These are phyloP conservation scores for Trichophyton equinum DNA, from an alignment of 2,329 filamentous ascomycete genomes.

Conservation along the genomic window DNA sequence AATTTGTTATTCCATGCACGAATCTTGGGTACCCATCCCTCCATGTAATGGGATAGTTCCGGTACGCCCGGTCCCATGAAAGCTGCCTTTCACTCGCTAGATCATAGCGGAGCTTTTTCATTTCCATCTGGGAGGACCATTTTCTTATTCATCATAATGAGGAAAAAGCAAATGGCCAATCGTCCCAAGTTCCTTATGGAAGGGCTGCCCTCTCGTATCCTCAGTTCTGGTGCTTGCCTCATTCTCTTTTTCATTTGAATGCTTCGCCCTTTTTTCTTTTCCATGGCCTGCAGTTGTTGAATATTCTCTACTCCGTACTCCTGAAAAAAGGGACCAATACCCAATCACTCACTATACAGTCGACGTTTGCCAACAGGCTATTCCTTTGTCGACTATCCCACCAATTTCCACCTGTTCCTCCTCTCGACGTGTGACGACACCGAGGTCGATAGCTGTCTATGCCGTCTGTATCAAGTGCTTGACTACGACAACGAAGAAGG, in stretches of 20 bases:
- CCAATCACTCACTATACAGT: constrained; percentile 2
- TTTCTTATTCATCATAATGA: constrained; percentile 5
- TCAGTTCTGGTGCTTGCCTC: constrained; percentile 1
- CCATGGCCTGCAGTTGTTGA: constrained; percentile 2
- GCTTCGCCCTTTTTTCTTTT: constrained; percentile 3
- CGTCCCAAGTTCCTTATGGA: constrained; percentile 2
- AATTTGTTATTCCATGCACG: constrained; percentile 1
- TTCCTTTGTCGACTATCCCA: not conserved
- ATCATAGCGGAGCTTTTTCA: not conserved
- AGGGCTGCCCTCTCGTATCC: constrained; percentile 2
- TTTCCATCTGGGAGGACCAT: not conserved
- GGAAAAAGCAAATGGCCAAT: constrained; percentile 4
- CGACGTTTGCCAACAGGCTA: not conserved
- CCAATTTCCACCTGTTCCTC: not conserved
- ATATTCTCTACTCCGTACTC: not conserved
- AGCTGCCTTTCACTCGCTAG: constrained; percentile 5
- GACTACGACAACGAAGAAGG: not conserved
- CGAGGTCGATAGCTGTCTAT: not conserved
- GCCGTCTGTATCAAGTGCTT: not conserved
- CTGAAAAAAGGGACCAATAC: not conserved
- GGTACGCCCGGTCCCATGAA: constrained; percentile 5
- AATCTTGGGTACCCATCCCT: constrained; percentile 4
- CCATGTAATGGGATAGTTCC: constrained; percentile 6
- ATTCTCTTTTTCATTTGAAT: not conserved
- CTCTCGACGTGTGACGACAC: not conserved